Evolutionary conservation across 345 rosid genomes (phyloP), one percentile per base, ranked within the genome.

Genomic region (Dovyalis caffra): DNA sequence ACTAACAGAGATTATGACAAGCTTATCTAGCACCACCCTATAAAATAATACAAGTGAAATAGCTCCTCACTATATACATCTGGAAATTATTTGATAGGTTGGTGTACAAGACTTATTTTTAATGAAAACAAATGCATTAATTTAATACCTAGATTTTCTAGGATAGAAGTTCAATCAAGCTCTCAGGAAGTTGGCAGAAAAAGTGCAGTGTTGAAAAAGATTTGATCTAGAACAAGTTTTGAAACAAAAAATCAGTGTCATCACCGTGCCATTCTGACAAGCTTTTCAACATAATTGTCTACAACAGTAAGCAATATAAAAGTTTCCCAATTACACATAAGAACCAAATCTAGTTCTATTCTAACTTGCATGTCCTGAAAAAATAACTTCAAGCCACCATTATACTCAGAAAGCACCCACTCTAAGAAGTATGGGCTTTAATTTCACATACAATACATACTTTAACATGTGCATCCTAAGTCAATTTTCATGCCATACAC

Each of bases 401-500:
- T 35, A 16, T 26, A 23, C 20, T 43, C 34, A 56, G 53, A 51
- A n/a, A 74, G 7, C 8, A 38, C 63, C 20, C 5, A 20, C 38
- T 43, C 57, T 28, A 28, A 40, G 10, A 72, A 61, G 33, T 20
- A 72, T 28, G 31, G 15, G 28, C 35, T 34, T 62, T 32, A 74
- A 35, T 16, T 47, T 34, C 35, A 37, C 29, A 69, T 53, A 33
- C 29, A 74, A 70, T 37, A 33, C 35, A 47, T 51, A 74, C 31
- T 31, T 66, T 73, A 73, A 76, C 65, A 70, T 69, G 73, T n/a
- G 67, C 32, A 76, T 63, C 12, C 28, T 12, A 0, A 31, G 53
- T 51, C 3, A 25, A 56, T 28, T 47, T 57, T 37, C 45, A 77
- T 64, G 69, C 25, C 21, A 70, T 29, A 49, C 32, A 45, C 2